These are phyloP conservation scores for Uronychia binucleata DNA, from an alignment of 73 alveolate species.

Conservation along the genomic window DNA sequence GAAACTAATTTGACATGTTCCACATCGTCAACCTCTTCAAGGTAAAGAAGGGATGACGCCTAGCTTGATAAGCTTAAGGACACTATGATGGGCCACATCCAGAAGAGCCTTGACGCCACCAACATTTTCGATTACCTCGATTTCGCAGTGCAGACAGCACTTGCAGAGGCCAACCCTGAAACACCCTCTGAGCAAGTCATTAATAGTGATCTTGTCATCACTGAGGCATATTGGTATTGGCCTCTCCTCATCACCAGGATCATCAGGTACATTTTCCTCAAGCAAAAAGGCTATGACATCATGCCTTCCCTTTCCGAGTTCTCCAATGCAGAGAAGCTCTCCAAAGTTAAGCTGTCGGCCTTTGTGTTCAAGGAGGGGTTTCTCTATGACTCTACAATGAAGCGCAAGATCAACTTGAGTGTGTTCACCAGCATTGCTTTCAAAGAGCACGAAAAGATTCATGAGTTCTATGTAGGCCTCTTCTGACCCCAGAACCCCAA, in stretches of 20 bases:
- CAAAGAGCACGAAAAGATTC: neutral
- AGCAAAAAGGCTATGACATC: constrained; percentile 47
- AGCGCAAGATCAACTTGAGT: constrained; percentile 14
- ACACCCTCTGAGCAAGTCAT: neutral
- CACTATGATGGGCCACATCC: constrained; percentile 24
- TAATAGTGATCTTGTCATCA: constrained; percentile 12
- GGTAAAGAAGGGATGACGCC: no score
- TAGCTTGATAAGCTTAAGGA: constrained; percentile 15
- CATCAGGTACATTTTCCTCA: constrained; percentile 34
- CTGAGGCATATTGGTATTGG: constrained; percentile 28
- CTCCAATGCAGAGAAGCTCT: constrained; percentile 10
- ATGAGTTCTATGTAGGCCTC: constrained; percentile 4
- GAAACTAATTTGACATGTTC: constrained; percentile 38
- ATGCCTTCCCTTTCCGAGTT: constrained; percentile 9
- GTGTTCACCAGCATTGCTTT: constrained; percentile 3
- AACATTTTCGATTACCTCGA: neutral
- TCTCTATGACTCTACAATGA: constrained; percentile 15
- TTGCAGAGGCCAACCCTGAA: neutral
- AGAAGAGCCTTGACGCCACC: neutral
- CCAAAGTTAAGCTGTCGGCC: constrained; percentile 13
- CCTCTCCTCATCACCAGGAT: constrained; percentile 18
- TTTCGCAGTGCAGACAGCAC: neutral
- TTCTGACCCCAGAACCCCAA: neutral
- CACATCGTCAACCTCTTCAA: constrained; percentile 35
- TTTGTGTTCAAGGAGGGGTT: constrained; percentile 23